phyloP scores from a whole-genome alignment of 1,284 basidiomycete genomes.

The Melampsora abietis-canadensis region DNA sequence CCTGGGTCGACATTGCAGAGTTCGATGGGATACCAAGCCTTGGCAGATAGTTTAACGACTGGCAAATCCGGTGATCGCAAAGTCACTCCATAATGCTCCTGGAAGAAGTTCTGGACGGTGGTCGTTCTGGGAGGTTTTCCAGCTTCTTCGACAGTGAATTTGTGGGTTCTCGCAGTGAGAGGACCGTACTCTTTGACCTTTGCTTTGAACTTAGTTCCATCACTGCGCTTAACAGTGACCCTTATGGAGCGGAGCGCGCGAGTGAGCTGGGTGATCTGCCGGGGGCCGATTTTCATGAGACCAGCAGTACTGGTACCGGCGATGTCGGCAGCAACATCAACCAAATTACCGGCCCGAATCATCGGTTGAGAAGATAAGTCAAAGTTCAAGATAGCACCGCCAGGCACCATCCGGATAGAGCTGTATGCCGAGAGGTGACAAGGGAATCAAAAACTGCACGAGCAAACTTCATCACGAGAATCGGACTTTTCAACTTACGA shows the following conservation, averaged over 20 bases:
- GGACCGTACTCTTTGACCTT: conserved; percentile 31
- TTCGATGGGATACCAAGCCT: conserved; percentile 48
- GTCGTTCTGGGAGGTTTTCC: conserved; percentile 20
- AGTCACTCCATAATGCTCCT: conserved; percentile 39
- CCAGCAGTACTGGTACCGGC: neutral
- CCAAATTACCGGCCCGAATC: conserved; percentile 29
- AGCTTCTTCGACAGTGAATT: neutral
- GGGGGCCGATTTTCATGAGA: conserved; percentile 1
- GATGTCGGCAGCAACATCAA: conserved; percentile 17
- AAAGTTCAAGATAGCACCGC: conserved; percentile 35
- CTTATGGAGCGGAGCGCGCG: conserved; percentile 19
- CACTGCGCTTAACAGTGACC: conserved; percentile 31
- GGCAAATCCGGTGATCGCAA: conserved; percentile 44
- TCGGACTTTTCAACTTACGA: neutral
- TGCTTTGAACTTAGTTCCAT: conserved; percentile 18
- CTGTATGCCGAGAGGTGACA: conserved; percentile 3
- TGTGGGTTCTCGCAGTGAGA: conserved; percentile 2
- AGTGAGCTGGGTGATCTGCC: neutral
- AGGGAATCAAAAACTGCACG: neutral
- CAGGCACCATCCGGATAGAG: conserved; percentile 35
- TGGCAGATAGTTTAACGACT: conserved; percentile 46
- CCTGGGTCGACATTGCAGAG: conserved; percentile 45
- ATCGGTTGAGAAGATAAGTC: conserved; percentile 41
- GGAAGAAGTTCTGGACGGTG: conserved; percentile 16
- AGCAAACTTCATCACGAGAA: neutral